These are phyloP conservation scores for Penicillium atrosanguineum DNA, from an alignment of 495 filamentous ascomycete species.

Conservation along the genomic window DNA sequence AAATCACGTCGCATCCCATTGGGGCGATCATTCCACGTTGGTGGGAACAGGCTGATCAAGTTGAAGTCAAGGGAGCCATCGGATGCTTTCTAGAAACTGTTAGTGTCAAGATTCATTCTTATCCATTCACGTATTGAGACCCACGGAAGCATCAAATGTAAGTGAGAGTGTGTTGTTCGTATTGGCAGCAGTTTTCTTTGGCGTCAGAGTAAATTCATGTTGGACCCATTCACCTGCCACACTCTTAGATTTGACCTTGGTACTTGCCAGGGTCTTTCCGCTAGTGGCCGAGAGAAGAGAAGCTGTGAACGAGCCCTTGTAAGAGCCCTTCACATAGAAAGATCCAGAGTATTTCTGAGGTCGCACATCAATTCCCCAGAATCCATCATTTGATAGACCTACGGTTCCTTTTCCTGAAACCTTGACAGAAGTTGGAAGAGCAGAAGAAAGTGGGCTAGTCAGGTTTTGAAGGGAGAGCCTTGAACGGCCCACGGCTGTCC, in stretches of 20 bases:
- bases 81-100: constrained; percentile 29
- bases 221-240: constrained; percentile 28
- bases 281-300: constrained; percentile 27
- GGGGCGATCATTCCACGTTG: constrained; percentile 54
- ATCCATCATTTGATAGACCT: constrained; percentile 59
- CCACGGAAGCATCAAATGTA: constrained; percentile 52
- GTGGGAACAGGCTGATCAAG: constrained; percentile 65
- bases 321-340: constrained; percentile 55
- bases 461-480: constrained; percentile 52
- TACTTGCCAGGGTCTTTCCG: constrained; percentile 29
- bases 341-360: constrained; percentile 50
- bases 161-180: constrained; percentile 64
- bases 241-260: constrained; percentile 26
- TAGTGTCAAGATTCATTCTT: background rate
- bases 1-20: constrained; percentile 64
- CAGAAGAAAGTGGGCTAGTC: constrained; percentile 55
- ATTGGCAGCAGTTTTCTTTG: constrained; percentile 45
- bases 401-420: constrained; percentile 46
- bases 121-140: background rate
- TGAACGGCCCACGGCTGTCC: constrained; percentile 52
- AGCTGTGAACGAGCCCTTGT: constrained; percentile 28
- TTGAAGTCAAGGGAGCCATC: constrained; percentile 60
- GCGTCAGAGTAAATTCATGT: constrained; percentile 34
- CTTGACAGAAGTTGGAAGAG: constrained; percentile 59
- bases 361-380: constrained; percentile 61